Base-by-base conservation (phyloP, 805 yeast genomes). In the Saccharomycopsis babjevae region DNA sequence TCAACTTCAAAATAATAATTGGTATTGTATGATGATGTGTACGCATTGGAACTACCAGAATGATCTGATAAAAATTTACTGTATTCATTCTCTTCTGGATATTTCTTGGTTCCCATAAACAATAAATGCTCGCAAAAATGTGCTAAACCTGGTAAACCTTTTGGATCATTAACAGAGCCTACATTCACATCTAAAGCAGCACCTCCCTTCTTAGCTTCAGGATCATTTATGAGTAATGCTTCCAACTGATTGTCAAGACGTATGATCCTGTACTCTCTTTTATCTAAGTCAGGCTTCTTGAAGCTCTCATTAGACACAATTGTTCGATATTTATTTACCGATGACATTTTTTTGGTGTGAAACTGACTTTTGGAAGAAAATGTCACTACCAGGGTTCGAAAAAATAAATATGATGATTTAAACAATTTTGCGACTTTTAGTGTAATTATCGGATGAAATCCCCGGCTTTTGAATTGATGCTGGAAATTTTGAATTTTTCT, bases 11-110 rank as follows among this genome's bases (percentile, higher is more conserved):
- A 93, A 72, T 80, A 91, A 73, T 91, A 93, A 73, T 93, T 93
- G 5, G 98, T 93, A 68, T 89, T 90, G 67, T 86, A 86, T 3
- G 90, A 77, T 1, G 96, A 85, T 0, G 99, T 93, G 72, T 86
- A 93, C 0, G 99, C 99, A 70, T 93, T 93, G 40, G 96, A 88
- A 64, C 81, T 81, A 20, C 98, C 99, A 50, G 92, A 86, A 69
- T 94, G 96, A 64, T 86, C 84, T 8, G 96, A 79, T 60, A 93
- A 75, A 71, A 79, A 94, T 58, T 85, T 82, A 54, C 86, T 77
- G 70, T 88, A 88, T 66, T 86, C 94, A 68, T 86, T 88, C 71
- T 88, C 94, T 58, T 80, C 78, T 0, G 94, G 94, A 67, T 83
- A 88, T 72, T 86, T 86, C 65, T 79, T 72, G 2, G 94, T 87